Base-by-base conservation (phyloP, 441 rosid genomes). In the Adansonia gregorii region DNA sequence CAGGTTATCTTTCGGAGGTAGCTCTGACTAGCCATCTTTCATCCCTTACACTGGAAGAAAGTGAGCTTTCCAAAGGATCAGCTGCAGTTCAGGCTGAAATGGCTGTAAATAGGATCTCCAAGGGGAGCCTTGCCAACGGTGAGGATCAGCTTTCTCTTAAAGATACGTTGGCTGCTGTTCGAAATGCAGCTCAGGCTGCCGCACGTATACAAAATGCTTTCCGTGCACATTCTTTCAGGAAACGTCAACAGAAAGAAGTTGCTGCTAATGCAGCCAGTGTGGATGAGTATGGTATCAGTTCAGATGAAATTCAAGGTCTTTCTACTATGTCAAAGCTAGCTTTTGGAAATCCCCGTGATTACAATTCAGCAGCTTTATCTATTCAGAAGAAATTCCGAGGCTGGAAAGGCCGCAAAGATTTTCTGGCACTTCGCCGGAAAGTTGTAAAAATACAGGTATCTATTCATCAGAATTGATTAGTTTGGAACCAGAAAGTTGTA, bases 341-440 rank as follows among this genome's bases (percentile, higher is more conserved):
- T 3, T 90, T 82, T 67, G 82, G 89, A 58, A 89, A 83, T 78
- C 60, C 78, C n/a, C 89, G 82, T 9, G 86, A 87, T 80, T 74
- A 78, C 79, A 82, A 91, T 77, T 85, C 83, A 27, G 98, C 98
- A 68, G 98, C 99, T 79, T 81, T 93, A 61, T 91, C 95, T 27
- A 96, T 96, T 81, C 99, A 96, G 89, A 96, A 93, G 91, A 96
- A 94, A 78, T 96, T 86, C 68, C 91, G 98, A 82, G 96, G 99
- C 46, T 96, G 90, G 88, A 94, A 91, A 88, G 85, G 86, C 22
- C 98, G 98, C 54, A 91, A 88, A 83, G 90, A 92, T 43, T 96
- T 88, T 83, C 86, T 93, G 2, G 74, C 83, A 31, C 78, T 90
- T 69, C 92, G 95, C 70, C 91, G 88, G 86, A 94, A 96, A 92